Base-by-base conservation (phyloP, 2,329 filamentous ascomycete species). In the Colletotrichum melonis region DNA sequence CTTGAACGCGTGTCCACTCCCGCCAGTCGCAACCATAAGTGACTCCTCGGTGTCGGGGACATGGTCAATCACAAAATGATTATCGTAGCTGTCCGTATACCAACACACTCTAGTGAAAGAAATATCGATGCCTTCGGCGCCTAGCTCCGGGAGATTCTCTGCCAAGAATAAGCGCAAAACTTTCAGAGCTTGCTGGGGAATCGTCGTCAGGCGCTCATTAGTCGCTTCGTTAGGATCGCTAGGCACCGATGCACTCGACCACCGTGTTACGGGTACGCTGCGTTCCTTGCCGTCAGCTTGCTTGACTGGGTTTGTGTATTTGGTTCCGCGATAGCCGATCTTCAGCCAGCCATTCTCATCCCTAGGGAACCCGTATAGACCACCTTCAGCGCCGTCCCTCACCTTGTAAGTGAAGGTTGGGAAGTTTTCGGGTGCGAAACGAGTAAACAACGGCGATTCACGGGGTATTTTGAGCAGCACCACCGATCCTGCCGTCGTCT, bases 1-100 rank as follows among this genome's bases (percentile, higher is more conserved):
- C 76, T 92, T 92, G 79, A 91, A 92, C 0, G 84, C 90, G 78
- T 92, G 90, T 0, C 91, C 90, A 46, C 86, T 88, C 0, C 91
- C 91, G 1, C 89, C 90, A 0, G 90, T 92, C 2, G 89, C 89
- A 0, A 92, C 84, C 77, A 91, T 88, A 0, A 92, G 77, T 2
- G 67, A 30, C 8, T 22, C 28, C 0, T 46, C 42, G 6, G 58
- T 63, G 0, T 86, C 85, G 87, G 85, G 70, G 83, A 85, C 35
- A 68, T 78, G 68, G 1, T 78, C 75, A 30, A 86, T 79, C 1
- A 81, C 81, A 76, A 88, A 91, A 72, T 90, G 86, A 49, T 89
- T 89, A 14, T 85, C 82, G 1, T 85, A 86, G 0, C 87, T 89
- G 75, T 91, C 89, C 0, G 84, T 89, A 77, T 91, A 91, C 88